Evolutionary conservation across 2,329 filamentous ascomycete genomes (phyloP).

Genomic region (Fusarium sp.): DNA sequence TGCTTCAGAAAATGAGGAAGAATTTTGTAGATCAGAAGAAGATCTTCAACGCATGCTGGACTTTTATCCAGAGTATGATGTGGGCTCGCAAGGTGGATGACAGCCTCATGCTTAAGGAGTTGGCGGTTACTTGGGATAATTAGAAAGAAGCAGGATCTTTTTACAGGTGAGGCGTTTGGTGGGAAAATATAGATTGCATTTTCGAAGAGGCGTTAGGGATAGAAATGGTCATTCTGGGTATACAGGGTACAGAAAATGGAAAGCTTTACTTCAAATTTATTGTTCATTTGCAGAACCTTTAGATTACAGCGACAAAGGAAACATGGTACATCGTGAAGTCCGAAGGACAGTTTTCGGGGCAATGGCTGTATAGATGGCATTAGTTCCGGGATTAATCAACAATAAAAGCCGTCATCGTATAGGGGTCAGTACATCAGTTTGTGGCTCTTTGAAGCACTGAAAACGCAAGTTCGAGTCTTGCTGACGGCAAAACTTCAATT

Average conservation of each 20-base stretch:
- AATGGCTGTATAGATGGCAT: rapidly evolving
- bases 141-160: background rate
- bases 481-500: conserved; percentile 28
- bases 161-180: background rate
- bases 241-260: background rate
- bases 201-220: background rate
- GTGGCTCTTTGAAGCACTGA: conserved; percentile 37
- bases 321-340: background rate
- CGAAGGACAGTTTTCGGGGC: too few relatives aligned
- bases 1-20: background rate
- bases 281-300: too few relatives aligned
- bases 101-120: background rate
- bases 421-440: conserved; percentile 46
- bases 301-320: background rate
- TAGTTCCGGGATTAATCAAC: background rate
- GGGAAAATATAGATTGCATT: background rate
- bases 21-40: conserved; percentile 8
- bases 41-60: conserved; percentile 15
- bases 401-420: conserved; percentile 43
- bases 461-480: conserved; percentile 45
- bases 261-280: background rate
- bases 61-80: conserved; percentile 9
- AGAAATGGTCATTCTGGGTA: background rate
- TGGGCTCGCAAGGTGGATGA: background rate
- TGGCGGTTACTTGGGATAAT: background rate